Percentiles rank a stretch among this genome's conserved stretches.
These are phyloP conservation scores for Ceratobasidium sp. DNA, from an alignment of 1,284 basidiomycete species.

Conservation along the genomic window DNA sequence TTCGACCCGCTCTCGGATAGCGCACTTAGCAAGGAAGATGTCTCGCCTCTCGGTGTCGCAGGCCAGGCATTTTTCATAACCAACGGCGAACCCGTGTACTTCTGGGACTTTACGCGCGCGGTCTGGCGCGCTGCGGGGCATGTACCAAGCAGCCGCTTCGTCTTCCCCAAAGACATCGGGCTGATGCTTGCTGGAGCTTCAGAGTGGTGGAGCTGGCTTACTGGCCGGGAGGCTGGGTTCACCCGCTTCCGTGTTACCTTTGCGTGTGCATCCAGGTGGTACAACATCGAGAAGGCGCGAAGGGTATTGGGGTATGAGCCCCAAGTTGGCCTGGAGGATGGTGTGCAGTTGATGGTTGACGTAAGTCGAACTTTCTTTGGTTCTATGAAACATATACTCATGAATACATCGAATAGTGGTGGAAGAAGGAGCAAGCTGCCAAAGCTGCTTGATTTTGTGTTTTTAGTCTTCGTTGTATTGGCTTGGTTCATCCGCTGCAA, in stretches of 20 bases:
- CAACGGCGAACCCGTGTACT: constrained; percentile 95
- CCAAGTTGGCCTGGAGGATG: constrained; percentile 89
- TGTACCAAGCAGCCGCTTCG: constrained; percentile 65
- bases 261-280: constrained; percentile 82
- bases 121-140: constrained; percentile 87
- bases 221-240: constrained; percentile 84
- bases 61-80: constrained; percentile 98
- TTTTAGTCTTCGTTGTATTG: constrained; percentile 25
- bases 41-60: constrained; percentile 77
- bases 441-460: constrained; percentile 14
- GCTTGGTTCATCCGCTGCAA: constrained; percentile 10
- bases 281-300: constrained; percentile 96
- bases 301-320: constrained; percentile 95
- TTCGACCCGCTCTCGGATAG: constrained; percentile 78
- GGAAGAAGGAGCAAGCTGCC: constrained; percentile 42
- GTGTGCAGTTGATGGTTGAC: constrained; percentile 82
- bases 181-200: constrained; percentile 77
- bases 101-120: constrained; percentile 93
- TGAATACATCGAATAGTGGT: constrained; percentile 22
- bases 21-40: constrained; percentile 66
- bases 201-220: constrained; percentile 82
- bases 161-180: constrained; percentile 76
- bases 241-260: constrained; percentile 90
- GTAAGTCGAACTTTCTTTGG: constrained; percentile 60
- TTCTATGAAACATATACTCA: neutral